These are phyloP conservation scores for Candida verbasci DNA, from an alignment of 805 yeast species.

Conservation along the genomic window DNA sequence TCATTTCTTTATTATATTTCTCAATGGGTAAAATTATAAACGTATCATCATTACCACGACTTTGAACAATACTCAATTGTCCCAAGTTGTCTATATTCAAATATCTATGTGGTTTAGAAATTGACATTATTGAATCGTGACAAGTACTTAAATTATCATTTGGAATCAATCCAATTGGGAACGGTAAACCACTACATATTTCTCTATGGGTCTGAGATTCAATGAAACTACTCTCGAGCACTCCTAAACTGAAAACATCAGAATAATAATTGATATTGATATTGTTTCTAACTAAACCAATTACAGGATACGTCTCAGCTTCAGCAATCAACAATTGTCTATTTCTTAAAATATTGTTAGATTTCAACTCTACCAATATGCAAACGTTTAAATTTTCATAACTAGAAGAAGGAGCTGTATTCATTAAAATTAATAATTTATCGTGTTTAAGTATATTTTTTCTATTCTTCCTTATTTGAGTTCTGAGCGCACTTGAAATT, in stretches of 20 bases:
- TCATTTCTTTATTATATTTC: not conserved
- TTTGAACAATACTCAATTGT: constrained; percentile 45
- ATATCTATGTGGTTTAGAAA: constrained; percentile 43
- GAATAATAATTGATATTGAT: constrained; percentile 48
- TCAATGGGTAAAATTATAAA: constrained; percentile 36
- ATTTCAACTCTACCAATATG: too few species aligned
- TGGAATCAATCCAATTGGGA: constrained; percentile 45
- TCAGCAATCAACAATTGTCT: constrained; percentile 7
- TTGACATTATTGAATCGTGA: constrained; percentile 43
- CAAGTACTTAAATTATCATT: constrained; percentile 26
- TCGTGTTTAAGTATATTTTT: not conserved
- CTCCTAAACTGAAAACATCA: constrained; percentile 43
- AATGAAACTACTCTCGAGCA: constrained; percentile 38
- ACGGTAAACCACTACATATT: constrained; percentile 46
- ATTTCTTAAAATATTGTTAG: not conserved
- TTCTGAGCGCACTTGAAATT: not conserved
- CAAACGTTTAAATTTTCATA: not conserved
- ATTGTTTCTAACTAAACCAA: constrained; percentile 44
- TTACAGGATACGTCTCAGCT: constrained; percentile 39
- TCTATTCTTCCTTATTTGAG: not conserved
- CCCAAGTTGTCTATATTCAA: constrained; percentile 46
- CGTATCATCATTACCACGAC: constrained; percentile 48
- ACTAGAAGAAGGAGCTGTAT: not conserved
- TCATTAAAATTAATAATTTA: not conserved
- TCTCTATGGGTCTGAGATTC: constrained; percentile 52